Conservation (phyloP, 371 early-diverging fungal genomes). For the Mucor irregularis region DNA sequence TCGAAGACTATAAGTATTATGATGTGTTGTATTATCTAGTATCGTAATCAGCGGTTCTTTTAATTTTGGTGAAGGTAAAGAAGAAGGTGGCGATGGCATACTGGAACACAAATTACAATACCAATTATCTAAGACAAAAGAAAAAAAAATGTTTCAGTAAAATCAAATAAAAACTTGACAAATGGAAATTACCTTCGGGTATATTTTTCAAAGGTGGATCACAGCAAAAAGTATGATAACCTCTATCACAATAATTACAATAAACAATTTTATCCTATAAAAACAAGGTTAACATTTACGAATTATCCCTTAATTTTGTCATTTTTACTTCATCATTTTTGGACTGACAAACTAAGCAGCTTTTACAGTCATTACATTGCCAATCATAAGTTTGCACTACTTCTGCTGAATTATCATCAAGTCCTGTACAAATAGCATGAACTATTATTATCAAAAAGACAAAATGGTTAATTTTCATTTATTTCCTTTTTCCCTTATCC, state of each 20-base stretch:
- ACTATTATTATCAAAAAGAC: slow-evolving; percentile 17
- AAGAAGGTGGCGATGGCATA: slow-evolving; percentile 31
- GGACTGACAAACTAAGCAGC: slow-evolving; percentile 36
- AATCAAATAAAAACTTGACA: background rate
- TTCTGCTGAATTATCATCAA: slow-evolving; percentile 22
- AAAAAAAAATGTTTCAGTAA: slow-evolving; percentile 8
- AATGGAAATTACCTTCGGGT: slow-evolving; percentile 35
- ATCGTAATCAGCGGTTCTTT: slow-evolving; percentile 8
- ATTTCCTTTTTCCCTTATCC: background rate
- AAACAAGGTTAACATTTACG: background rate
- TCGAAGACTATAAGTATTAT: slow-evolving; percentile 15
- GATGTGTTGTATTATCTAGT: slow-evolving; percentile 2
- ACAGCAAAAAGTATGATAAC: slow-evolving; percentile 38
- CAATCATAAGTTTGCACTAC: slow-evolving; percentile 44
- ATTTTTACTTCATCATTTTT: slow-evolving; percentile 47
- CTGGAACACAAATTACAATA: slow-evolving; percentile 35
- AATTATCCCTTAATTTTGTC: slow-evolving; percentile 1
- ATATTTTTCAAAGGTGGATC: slow-evolving; percentile 28
- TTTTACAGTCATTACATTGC: slow-evolving; percentile 51
- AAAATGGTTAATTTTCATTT: background rate
- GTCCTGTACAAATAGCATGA: slow-evolving; percentile 31
- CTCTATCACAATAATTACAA: slow-evolving; percentile 41
- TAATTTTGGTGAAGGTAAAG: slow-evolving; percentile 21
- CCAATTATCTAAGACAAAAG: slow-evolving; percentile 35
- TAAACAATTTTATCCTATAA: slow-evolving; percentile 33